These are phyloP conservation scores for Erythrophleum fordii DNA, from an alignment of 306 rosid species.

Conservation along the genomic window DNA sequence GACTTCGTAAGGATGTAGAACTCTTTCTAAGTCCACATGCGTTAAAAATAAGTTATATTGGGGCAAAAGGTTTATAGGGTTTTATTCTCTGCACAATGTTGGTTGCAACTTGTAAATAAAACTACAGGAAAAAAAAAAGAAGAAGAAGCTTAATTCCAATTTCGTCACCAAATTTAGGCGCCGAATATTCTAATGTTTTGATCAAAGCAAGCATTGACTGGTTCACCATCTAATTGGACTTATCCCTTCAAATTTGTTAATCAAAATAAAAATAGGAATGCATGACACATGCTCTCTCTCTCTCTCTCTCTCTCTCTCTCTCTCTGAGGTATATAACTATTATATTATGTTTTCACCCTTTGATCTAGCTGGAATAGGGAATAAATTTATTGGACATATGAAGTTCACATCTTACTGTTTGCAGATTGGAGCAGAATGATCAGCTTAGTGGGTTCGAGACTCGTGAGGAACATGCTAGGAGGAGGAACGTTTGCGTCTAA, in stretches of 20 bases:
- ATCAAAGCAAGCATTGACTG: background rate
- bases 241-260: background rate
- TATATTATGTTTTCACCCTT: background rate
- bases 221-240: background rate
- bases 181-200: background rate
- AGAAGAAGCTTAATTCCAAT: background rate
- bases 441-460: no score
- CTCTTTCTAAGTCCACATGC: background rate
- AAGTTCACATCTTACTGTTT: background rate
- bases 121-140: background rate
- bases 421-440: no score
- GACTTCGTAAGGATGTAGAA: background rate
- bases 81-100: background rate
- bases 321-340: background rate
- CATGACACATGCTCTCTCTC: background rate
- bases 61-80: background rate
- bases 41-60: background rate
- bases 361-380: background rate
- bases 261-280: background rate
- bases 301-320: background rate
- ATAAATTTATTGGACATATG: background rate
- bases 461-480: no score
- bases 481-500: no score
- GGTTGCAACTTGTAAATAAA: background rate
- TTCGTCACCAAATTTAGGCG: conserved; percentile 6